phyloP scores from a whole-genome alignment of 176 grass and related monocot species.

The Cocos nucifera region DNA sequence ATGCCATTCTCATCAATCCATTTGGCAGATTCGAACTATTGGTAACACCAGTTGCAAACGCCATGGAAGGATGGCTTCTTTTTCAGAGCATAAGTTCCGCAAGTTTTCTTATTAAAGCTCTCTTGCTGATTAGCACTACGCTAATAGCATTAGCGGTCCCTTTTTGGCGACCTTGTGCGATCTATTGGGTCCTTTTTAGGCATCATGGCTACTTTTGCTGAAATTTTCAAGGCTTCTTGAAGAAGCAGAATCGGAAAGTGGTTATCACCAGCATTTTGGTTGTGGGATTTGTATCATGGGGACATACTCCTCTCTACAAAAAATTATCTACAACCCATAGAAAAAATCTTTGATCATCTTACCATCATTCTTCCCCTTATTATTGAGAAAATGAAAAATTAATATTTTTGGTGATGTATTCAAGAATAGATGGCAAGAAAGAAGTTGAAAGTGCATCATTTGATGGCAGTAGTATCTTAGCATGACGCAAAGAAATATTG shows the following conservation, averaged over 20 bases:
- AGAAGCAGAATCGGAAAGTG: not conserved
- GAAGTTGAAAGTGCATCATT: too few species aligned
- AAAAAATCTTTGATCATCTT: too few species aligned
- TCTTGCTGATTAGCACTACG: conserved; percentile 33
- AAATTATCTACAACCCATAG: conserved; percentile 20
- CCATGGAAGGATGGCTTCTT: conserved; percentile 28
- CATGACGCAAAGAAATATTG: too few species aligned
- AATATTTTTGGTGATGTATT: too few species aligned
- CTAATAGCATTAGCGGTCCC: conserved; percentile 37
- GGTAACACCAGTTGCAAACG: conserved; percentile 32
- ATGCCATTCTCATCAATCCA: conserved; percentile 49
- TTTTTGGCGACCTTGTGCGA: conserved; percentile 55
- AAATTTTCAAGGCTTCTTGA: conserved; percentile 28
- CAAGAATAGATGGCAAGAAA: too few species aligned
- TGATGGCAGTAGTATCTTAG: too few species aligned
- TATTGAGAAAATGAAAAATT: too few species aligned
- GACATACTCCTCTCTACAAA: conserved; percentile 38
- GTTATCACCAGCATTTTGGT: conserved; percentile 33
- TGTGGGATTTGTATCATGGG: conserved; percentile 31
- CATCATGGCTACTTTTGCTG: conserved; percentile 43
- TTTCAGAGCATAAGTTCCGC: not conserved
- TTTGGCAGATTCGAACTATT: conserved; percentile 47
- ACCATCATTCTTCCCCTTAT: too few species aligned
- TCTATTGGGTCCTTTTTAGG: conserved; percentile 49
- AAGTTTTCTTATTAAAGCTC: conserved; percentile 34